Evolutionary conservation across 2,329 filamentous ascomycete genomes (phyloP).

Genomic region (Aspergillus awamori): DNA sequence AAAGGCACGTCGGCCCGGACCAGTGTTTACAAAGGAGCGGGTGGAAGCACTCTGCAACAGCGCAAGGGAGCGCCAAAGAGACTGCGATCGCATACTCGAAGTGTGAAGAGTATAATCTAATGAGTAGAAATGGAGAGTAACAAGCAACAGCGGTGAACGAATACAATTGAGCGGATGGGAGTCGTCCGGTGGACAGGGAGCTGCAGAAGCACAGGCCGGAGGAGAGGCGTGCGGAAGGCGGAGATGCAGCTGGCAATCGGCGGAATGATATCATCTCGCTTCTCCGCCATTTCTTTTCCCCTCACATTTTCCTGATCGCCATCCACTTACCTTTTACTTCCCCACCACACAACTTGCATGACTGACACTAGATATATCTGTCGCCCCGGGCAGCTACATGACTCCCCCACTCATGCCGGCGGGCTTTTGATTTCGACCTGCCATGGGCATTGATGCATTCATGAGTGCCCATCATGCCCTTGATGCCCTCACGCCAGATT

Average conservation of each 20-base stretch:
- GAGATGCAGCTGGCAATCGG: background rate
- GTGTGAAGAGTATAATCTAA: background rate
- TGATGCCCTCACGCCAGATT: slow-evolving; percentile 25
- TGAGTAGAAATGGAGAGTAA: background rate
- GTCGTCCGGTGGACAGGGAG: background rate
- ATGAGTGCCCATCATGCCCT: slow-evolving; percentile 24
- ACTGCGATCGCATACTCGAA: slow-evolving; percentile 31
- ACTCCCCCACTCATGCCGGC: background rate
- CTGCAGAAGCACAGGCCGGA: background rate
- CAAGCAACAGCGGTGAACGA: background rate
- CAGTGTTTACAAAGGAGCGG: slow-evolving; percentile 21
- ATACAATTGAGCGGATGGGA: background rate
- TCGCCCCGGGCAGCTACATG: background rate
- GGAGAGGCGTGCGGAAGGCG: background rate
- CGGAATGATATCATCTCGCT: slow-evolving; percentile 15
- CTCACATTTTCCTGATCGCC: background rate
- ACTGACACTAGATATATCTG: background rate
- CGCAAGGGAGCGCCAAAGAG: slow-evolving; percentile 30
- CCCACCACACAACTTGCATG: slow-evolving; percentile 3
- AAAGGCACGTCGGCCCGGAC: slow-evolving; percentile 27
- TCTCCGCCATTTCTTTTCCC: background rate
- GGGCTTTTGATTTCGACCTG: background rate
- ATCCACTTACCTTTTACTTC: background rate
- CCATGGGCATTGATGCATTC: slow-evolving; percentile 12
- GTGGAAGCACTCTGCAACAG: slow-evolving; percentile 29